Evolutionary conservation across 192 early-diverging fungal genomes (phyloP), one percentile per base, ranked within the genome.

Genomic region (Entomortierella lignicola): DNA sequence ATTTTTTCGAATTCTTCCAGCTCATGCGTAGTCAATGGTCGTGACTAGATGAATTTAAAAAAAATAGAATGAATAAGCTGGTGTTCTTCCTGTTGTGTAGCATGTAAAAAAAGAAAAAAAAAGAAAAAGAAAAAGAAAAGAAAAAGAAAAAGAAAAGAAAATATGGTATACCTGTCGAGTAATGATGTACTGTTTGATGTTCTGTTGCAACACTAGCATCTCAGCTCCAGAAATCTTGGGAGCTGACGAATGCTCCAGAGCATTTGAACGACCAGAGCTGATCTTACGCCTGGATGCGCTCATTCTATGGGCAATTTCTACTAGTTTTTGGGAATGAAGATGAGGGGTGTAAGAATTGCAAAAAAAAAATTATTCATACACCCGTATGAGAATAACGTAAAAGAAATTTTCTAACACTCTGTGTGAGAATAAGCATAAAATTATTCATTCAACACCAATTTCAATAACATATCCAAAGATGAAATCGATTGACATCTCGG

Each of bases 181-280:
- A 17, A 71, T 50, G 52, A 71, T 61, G 60, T 71, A 71, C 23
- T 71, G 69, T 30, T 71, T 71, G 51, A 71, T 29, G 53, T 29
- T 62, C 27, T 71, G 69, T 47, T 71, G 69, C 1, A 71, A 53
- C 1, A 71, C 52, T 37, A 71, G 60, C 52, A 71, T 54, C 29
- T 71, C 69, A 43, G 69, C 60, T 17, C 69, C 69, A 18, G 69
- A 71, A 51, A 71, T 39, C n/a, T n/a, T 18, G 51, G 43, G 7
- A 2, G 53, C 20, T 27, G 52, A n/a, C 8, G 60, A 58, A 27
- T 32, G 60, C 47, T 43, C 44, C 12, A 31, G n/a, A 1, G 17
- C 25, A 26, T 30, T 62, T 29, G 60, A 42, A 42, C 43, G 44
- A 20, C 44, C 15, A 27, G 6, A 26, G 21, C 10, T 53, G 23